These are phyloP conservation scores for Lizanozyma gosingica DNA, from an alignment of 1,139 yeast genomes.

Conservation along the genomic window DNA sequence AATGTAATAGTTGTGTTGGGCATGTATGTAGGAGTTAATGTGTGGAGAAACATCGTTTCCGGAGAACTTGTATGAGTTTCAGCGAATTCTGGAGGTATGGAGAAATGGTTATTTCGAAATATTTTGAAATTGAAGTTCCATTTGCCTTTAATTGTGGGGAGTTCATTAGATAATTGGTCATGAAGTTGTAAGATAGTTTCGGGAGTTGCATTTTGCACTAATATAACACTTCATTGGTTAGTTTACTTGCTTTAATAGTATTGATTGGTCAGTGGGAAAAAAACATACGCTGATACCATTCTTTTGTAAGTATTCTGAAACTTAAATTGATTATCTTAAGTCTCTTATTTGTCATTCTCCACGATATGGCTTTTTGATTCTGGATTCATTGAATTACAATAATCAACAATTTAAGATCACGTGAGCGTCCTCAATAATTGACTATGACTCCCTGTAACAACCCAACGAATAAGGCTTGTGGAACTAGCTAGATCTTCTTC, in stretches of 20 bases:
- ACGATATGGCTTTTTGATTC: no score
- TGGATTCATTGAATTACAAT: no score
- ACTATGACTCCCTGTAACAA: no score
- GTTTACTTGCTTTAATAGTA: neutral
- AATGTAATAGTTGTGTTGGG: conserved; percentile 44
- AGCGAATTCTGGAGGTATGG: conserved; percentile 33
- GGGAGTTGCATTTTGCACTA: conserved; percentile 50
- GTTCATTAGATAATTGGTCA: conserved; percentile 55
- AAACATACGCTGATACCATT: conserved; percentile 28
- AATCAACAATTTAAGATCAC: no score
- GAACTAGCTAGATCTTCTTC: no score
- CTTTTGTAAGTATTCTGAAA: no score
- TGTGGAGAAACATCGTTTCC: conserved; percentile 44
- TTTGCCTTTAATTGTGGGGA: conserved; percentile 49
- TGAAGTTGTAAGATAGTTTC: conserved; percentile 59
- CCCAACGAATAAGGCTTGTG: no score
- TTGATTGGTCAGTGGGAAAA: no score
- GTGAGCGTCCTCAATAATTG: no score
- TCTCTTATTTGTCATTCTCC: no score
- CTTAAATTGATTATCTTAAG: no score
- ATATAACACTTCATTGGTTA: conserved; percentile 28
- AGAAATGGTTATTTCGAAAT: conserved; percentile 51
- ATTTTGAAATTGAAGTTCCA: conserved; percentile 62
- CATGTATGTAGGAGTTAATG: conserved; percentile 47
- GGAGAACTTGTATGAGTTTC: conserved; percentile 21